Evolutionary conservation across 768 basidiomycete genomes (phyloP), one percentile per base, ranked within the genome.

Genomic region (Lactarius quietus): DNA sequence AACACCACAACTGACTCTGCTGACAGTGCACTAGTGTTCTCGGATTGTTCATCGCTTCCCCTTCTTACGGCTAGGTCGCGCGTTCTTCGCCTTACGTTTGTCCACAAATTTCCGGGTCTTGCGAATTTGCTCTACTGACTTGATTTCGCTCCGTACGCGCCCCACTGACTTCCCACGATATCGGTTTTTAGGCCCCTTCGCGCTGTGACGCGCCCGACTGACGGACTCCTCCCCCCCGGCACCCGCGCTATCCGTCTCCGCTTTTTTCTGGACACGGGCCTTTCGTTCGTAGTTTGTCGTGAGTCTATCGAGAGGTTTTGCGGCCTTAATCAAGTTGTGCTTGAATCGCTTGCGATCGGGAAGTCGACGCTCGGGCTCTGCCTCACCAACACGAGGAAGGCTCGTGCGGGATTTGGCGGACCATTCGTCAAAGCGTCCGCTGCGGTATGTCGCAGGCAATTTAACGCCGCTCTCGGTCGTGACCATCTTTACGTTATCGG

Each of bases 341-440:
- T 84, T 86, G 81, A 86, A 97, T 69, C 83, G 83, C 68, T 81
- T 83, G 36, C 72, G 72, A 17, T 72, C 70, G 4, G 61, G 63
- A 45, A 70, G 62, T n/a, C 70, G 64, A 65, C 66, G 55, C 35
- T 80, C 80, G 55, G 81, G 78, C 75, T 96, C 95, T 3, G 78
- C 80, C 73, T 97, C 95, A 23, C 95, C 95, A n/a, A 90, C 81
- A 64, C 83, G 83, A 0, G 95, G 95, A 39, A 98, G 74, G 65
- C 77, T 82, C n/a, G 85, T 77, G 43, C 84, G 86, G 58, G 81
- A 86, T 76, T 91, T 92, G 66, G 84, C 81, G 75, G 89, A 91
- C 97, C 97, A 99, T 74, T 96, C 94, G 62, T 96, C 92, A 75
- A 93, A 99, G 18, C 93, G 86, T 14, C 97, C 97, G 70, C 90